A percentile compares a stretch with the other conserved stretches of the same genome.
These are phyloP conservation scores for Pyrus hybrid DNA, from an alignment of 331 rosid species.

Conservation along the genomic window DNA sequence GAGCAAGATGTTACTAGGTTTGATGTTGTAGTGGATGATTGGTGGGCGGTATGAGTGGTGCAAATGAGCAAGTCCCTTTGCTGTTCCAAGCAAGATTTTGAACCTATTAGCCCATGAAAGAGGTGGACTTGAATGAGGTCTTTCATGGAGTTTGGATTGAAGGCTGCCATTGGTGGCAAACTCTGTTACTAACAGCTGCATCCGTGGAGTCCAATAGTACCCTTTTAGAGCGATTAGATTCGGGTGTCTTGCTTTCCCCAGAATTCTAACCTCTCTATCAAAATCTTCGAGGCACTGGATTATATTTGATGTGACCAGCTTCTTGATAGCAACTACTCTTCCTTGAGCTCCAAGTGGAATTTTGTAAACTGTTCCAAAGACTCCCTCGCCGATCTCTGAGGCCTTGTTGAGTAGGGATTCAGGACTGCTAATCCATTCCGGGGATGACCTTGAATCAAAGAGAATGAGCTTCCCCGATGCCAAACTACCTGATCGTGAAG, in stretches of 20 bases:
- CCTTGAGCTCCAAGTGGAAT: constrained; percentile 58
- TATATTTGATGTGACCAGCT: constrained; percentile 52
- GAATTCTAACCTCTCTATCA: constrained; percentile 65
- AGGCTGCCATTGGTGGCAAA: constrained; percentile 68
- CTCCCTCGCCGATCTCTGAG: constrained; percentile 79
- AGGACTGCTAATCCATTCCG: constrained; percentile 39
- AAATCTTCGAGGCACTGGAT: constrained; percentile 69
- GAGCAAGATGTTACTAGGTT: constrained; percentile 79
- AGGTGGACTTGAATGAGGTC: constrained; percentile 50
- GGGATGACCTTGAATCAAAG: constrained; percentile 45
- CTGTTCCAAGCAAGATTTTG: constrained; percentile 76
- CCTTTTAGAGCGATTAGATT: constrained; percentile 66
- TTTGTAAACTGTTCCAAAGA: constrained; percentile 83
- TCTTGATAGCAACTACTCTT: constrained; percentile 63
- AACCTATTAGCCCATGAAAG: constrained; percentile 71
- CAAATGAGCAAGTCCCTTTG: constrained; percentile 75
- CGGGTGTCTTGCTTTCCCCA: constrained; percentile 73
- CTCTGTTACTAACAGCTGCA: constrained; percentile 64
- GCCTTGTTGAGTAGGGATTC: constrained; percentile 66
- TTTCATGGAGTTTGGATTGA: constrained; percentile 66
- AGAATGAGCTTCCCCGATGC: constrained; percentile 70
- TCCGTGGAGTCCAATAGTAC: constrained; percentile 78
- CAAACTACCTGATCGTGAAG: constrained; percentile 56
- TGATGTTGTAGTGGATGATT: constrained; percentile 74
- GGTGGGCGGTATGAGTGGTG: constrained; percentile 78